phyloP scores from a whole-genome alignment of 306 rosid genomes.

The Mimosa bimucronata region DNA sequence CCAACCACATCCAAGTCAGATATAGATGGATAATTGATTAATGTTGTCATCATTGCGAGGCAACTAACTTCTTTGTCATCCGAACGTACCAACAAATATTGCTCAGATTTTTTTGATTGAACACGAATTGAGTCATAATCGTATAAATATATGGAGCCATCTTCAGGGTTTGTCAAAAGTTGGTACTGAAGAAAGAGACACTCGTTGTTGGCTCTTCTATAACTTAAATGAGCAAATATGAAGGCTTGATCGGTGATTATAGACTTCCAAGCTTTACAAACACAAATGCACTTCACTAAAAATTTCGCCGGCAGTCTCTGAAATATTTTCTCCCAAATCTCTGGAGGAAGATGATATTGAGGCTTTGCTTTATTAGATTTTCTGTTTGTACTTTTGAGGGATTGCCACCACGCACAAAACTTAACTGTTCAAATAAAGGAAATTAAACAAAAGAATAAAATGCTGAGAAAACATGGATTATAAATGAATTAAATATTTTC shows the following conservation, averaged over 20 bases:
- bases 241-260: not conserved
- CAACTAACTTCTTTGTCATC: too few relatives aligned
- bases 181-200: not conserved
- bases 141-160: too few relatives aligned
- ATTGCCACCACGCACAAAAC: too few relatives aligned
- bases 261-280: not conserved
- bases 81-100: too few relatives aligned
- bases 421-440: too few relatives aligned
- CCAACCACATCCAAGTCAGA: not conserved
- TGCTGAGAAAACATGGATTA: too few relatives aligned
- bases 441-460: too few relatives aligned
- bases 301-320: not conserved
- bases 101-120: not conserved
- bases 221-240: not conserved
- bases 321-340: not conserved
- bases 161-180: not conserved
- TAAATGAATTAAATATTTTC: too few relatives aligned
- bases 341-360: not conserved
- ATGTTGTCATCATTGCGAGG: not conserved
- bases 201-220: not conserved
- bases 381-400: too few relatives aligned
- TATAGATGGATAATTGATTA: not conserved
- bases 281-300: not conserved
- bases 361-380: too few relatives aligned
- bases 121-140: too few relatives aligned